Conservation (phyloP, 1,284 basidiomycete genomes). For the Rhodotorula sp. region DNA sequence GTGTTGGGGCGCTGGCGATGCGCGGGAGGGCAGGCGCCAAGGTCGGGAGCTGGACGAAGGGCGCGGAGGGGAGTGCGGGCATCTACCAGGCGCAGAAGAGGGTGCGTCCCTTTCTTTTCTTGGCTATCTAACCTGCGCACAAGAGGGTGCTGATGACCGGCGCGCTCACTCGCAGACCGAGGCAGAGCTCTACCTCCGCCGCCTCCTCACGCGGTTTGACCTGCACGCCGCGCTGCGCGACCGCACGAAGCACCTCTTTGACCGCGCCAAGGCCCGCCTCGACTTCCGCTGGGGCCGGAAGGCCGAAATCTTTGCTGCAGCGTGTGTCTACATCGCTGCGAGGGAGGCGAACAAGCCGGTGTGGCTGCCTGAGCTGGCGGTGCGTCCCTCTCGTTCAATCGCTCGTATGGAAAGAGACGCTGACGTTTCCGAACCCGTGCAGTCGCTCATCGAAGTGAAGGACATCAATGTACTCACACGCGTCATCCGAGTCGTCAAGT, state of each 20-base stretch:
- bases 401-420: too few relatives aligned
- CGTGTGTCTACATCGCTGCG: slow-evolving; percentile 35
- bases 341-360: slow-evolving; percentile 12
- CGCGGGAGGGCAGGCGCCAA: slow-evolving; percentile 12
- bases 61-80: slow-evolving; percentile 5
- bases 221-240: neutral
- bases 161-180: slow-evolving; percentile 1
- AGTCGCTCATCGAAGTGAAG: slow-evolving; percentile 60
- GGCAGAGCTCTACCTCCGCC: slow-evolving; percentile 12
- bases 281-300: slow-evolving; percentile 31
- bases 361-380: slow-evolving; percentile 25
- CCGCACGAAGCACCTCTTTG: slow-evolving; percentile 15
- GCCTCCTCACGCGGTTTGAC: slow-evolving; percentile 20
- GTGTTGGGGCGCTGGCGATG: slow-evolving; percentile 2
- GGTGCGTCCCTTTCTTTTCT: slow-evolving; percentile 7
- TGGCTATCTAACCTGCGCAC: neutral
- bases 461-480: slow-evolving; percentile 60
- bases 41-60: slow-evolving; percentile 3
- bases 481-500: slow-evolving; percentile 42
- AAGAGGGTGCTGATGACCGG: neutral
- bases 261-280: slow-evolving; percentile 6
- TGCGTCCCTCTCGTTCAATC: slow-evolving; percentile 3
- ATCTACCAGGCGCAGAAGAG: slow-evolving; percentile 24
- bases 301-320: slow-evolving; percentile 22
- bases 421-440: neutral